Evolutionary conservation across 2,329 filamentous ascomycete species (phyloP).

Genomic region (Thermoascus crustaceus): DNA sequence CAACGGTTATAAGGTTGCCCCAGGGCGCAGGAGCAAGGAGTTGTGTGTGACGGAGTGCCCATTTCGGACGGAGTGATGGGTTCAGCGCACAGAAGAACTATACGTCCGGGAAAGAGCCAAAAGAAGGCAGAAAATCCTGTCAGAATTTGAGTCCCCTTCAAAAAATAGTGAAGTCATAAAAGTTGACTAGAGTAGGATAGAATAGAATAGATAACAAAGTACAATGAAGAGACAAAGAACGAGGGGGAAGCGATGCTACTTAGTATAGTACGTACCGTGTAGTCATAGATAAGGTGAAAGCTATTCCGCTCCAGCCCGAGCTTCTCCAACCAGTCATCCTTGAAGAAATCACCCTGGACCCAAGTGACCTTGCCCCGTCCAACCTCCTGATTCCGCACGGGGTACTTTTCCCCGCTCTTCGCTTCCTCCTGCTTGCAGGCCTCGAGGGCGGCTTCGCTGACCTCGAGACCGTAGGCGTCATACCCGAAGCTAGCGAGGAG

Average conservation of each 20-base stretch:
- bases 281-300: slow-evolving; percentile 52
- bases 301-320: slow-evolving; percentile 23
- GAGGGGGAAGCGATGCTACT: background rate
- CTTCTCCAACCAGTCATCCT: slow-evolving; percentile 33
- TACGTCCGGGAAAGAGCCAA: slow-evolving; percentile 1
- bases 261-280: background rate
- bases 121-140: slow-evolving; percentile 4
- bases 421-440: slow-evolving; percentile 29
- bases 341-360: slow-evolving; percentile 39
- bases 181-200: background rate
- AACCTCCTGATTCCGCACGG: slow-evolving; percentile 23
- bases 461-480: slow-evolving; percentile 68
- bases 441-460: slow-evolving; percentile 44
- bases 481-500: slow-evolving; percentile 68
- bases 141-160: slow-evolving; percentile 1
- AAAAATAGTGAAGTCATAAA: background rate
- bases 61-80: slow-evolving; percentile 46
- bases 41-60: slow-evolving; percentile 48
- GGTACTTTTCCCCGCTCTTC: slow-evolving; percentile 27
- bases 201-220: slow-evolving; percentile 1
- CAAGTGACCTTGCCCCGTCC: slow-evolving; percentile 34
- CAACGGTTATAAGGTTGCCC: slow-evolving; percentile 56
- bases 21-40: slow-evolving; percentile 41
- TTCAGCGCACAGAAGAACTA: slow-evolving; percentile 56
- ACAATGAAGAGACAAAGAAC: background rate